Conservation (phyloP, 176 grass and related monocot genomes). For the Oropetium thomaeum region DNA sequence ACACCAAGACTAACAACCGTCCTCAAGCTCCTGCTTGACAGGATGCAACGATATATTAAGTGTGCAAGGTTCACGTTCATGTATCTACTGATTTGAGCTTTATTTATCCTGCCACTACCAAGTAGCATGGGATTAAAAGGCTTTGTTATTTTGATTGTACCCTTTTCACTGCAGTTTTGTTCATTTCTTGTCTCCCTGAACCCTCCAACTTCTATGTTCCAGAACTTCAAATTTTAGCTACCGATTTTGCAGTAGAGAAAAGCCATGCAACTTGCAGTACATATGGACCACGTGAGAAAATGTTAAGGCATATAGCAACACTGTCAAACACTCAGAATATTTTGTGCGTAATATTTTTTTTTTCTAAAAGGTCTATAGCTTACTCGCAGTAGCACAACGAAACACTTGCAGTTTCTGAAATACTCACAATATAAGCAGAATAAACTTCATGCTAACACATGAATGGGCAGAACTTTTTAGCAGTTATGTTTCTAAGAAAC, state of each 20-base stretch:
- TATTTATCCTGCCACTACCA: not conserved
- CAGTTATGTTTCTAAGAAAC: constrained; percentile 7
- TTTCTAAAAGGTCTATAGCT: not conserved
- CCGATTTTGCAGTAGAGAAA: not conserved
- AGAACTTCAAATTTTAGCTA: not conserved
- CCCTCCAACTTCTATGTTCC: not conserved
- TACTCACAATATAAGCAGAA: constrained; percentile 16
- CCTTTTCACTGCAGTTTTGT: not conserved
- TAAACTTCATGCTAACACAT: constrained; percentile 9
- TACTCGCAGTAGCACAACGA: not conserved
- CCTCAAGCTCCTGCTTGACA: not conserved
- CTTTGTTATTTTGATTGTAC: not conserved
- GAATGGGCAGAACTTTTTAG: not conserved
- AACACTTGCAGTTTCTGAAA: not conserved
- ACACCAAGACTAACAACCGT: not conserved
- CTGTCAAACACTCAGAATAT: not conserved
- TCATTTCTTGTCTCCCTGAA: not conserved
- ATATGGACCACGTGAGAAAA: not conserved
- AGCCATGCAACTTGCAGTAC: not conserved
- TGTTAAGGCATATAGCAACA: constrained; percentile 1
- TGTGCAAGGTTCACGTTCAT: not conserved
- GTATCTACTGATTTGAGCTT: not conserved
- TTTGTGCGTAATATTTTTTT: not conserved
- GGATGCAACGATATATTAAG: not conserved
- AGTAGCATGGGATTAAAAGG: not conserved